Evolutionary conservation across 805 yeast genomes (phyloP), one percentile per base, ranked within the genome.

Genomic region (Starmerella gropengiesseri): DNA sequence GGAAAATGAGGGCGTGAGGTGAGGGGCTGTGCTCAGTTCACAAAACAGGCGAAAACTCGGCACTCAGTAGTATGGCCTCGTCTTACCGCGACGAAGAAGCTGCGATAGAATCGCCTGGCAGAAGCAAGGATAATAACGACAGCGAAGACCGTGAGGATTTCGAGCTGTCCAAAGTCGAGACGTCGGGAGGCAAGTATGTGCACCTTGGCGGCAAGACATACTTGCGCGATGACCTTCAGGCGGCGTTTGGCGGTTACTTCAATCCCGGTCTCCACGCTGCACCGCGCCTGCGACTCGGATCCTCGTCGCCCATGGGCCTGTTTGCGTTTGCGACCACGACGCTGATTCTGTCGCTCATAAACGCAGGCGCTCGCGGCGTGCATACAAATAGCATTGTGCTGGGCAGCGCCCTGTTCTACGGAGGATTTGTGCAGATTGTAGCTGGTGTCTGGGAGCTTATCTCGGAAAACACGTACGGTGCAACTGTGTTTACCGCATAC

Each of bases 401-500:
- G 41, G 80, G 81, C 11, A 60, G 71, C 46, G 79, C 80, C 9
- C 67, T 69, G 49, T 77, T 77, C 57, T 74, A 75, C 56, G 83
- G 82, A 30, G 83, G 82, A 8, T 58, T 69, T 5, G 68, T 75
- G 30, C 81, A 76, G 58, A 59, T 74, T 40, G 57, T 75, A 28
- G 81, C 81, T n/a, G 82, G 81, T 37, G 70, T 77, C 73, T 77
- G 78, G 71, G 81, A 75, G 58, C 68, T 76, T 59, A 73, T 76
- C 11, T 63, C 71, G 22, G 82, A 77, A 52, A 75, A 75, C 62
- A 71, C 81, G 27, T 77, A 75, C 61, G 82, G 80, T 69, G 79
- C 75, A 22, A 64, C 74, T 56, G 69, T 39, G 46, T 62, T 55
- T 59, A 50, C 52, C 33, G 58, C 46, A n/a, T 67, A 28, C 46